These are phyloP conservation scores for Andrographis paniculata DNA, from an alignment of 305 asterid genomes.

Conservation along the genomic window DNA sequence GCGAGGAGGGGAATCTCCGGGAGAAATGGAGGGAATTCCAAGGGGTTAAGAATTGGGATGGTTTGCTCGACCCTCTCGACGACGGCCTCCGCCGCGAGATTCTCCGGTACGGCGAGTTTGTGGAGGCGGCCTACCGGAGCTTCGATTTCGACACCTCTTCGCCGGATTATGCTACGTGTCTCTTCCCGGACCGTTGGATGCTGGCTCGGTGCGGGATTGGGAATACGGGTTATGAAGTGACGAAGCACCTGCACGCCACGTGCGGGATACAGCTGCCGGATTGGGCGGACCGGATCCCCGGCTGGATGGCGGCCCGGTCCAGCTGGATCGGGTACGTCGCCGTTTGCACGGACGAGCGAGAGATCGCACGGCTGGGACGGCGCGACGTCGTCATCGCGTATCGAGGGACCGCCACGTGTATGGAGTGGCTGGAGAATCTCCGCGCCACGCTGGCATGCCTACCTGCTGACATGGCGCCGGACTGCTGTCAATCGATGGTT, in stretches of 20 bases:
- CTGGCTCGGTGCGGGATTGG: constrained; percentile 28
- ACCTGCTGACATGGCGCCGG: constrained; percentile 6
- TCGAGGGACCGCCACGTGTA: constrained; percentile 70
- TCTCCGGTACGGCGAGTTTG: constrained; percentile 62
- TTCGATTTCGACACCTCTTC: constrained; percentile 68
- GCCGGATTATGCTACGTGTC: constrained; percentile 34
- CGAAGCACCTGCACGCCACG: constrained; percentile 46
- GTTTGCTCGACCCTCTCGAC: constrained; percentile 76
- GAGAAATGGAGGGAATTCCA: constrained; percentile 73
- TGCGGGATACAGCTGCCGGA: constrained; percentile 44
- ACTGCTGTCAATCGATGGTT: constrained; percentile 43
- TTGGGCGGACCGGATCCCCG: constrained; percentile 42
- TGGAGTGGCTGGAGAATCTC: constrained; percentile 79
- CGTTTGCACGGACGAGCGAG: constrained; percentile 52
- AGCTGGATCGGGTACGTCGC: constrained; percentile 92
- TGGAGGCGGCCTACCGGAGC: constrained; percentile 63
- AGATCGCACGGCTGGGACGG: constrained; percentile 61
- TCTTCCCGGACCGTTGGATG: constrained; percentile 30
- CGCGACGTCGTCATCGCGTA: constrained; percentile 74
- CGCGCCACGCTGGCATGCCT: constrained; percentile 30
- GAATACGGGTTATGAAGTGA: constrained; percentile 35
- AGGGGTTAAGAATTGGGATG: constrained; percentile 78
- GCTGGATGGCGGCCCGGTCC: constrained; percentile 39
- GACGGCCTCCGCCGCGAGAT: constrained; percentile 58
- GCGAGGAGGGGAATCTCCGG: constrained; percentile 4